phyloP scores from a whole-genome alignment of 139 green algal genomes.

The Microglena sp. region DNA sequence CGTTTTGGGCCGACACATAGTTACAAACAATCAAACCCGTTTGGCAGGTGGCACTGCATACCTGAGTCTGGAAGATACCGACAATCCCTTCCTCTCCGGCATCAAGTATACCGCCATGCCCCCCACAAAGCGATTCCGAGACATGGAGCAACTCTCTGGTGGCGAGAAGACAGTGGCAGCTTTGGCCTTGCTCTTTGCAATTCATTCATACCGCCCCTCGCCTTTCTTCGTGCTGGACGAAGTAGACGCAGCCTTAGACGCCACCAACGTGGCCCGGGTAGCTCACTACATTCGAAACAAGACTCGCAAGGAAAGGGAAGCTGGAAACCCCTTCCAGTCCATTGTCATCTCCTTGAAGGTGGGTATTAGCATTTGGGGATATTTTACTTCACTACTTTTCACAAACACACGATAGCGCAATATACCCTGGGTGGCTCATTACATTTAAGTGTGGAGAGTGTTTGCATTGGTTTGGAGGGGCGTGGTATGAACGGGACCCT shows the following conservation, averaged over 20 bases:
- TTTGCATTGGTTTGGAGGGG: too few species aligned
- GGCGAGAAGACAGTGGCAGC: conserved; percentile 88
- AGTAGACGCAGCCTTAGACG: conserved; percentile 87
- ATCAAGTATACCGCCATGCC: conserved; percentile 95
- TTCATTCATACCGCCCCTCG: conserved; percentile 85
- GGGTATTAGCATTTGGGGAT: too few species aligned
- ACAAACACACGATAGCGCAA: too few species aligned
- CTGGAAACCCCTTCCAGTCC: conserved; percentile 34
- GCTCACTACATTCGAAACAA: conserved; percentile 80
- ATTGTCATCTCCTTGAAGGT: conserved; percentile 93
- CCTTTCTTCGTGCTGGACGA: conserved; percentile 99
- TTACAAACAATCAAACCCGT: too few species aligned
- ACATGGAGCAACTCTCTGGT: conserved; percentile 96
- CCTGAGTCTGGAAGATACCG: conserved; percentile 70
- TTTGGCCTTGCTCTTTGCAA: conserved; percentile 92
- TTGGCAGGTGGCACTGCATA: conserved; percentile 74
- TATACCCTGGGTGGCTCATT: too few species aligned
- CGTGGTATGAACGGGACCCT: too few species aligned
- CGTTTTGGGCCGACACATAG: too few species aligned
- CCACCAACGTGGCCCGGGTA: conserved; percentile 86
- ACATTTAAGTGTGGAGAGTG: too few species aligned
- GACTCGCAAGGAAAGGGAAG: conserved; percentile 30
- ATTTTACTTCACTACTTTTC: too few species aligned
- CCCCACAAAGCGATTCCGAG: conserved; percentile 89
- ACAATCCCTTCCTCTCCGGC: conserved; percentile 79